phyloP scores from a whole-genome alignment of 1,284 basidiomycete species.

The Ceratobasidium papillatum region DNA sequence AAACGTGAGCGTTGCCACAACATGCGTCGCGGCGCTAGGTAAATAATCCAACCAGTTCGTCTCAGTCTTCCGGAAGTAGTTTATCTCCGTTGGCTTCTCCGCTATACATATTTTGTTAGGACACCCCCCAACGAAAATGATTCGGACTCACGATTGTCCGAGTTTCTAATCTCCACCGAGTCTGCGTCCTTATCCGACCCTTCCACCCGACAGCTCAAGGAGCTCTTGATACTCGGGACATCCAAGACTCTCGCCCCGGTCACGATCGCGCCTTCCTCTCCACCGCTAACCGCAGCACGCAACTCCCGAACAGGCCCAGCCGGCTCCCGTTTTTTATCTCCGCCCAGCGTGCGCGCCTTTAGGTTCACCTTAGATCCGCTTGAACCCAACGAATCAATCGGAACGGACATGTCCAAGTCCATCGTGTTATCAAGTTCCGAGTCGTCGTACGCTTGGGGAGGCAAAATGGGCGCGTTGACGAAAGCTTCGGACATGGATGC shows the following conservation, averaged over 20 bases:
- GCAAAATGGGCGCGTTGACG: slow-evolving; percentile 1
- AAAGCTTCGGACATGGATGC: slow-evolving; percentile 20
- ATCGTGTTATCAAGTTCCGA: slow-evolving; percentile 44
- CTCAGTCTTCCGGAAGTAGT: slow-evolving; percentile 69
- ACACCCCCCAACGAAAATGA: neutral
- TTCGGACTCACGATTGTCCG: slow-evolving; percentile 65
- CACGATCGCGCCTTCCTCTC: slow-evolving; percentile 45
- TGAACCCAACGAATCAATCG: slow-evolving; percentile 53
- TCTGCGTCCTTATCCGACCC: slow-evolving; percentile 63
- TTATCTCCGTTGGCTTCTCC: slow-evolving; percentile 72
- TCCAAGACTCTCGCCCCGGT: slow-evolving; percentile 50
- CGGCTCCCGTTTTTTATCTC: slow-evolving; percentile 65
- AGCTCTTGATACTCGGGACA: slow-evolving; percentile 65
- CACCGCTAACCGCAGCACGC: slow-evolving; percentile 45
- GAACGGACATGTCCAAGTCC: slow-evolving; percentile 62
- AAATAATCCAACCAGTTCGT: slow-evolving; percentile 89
- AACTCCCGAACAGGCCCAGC: slow-evolving; percentile 64
- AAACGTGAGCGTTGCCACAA: slow-evolving; percentile 72
- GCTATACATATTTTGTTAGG: slow-evolving; percentile 19
- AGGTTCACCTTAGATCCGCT: slow-evolving; percentile 47
- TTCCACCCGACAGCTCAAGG: slow-evolving; percentile 66
- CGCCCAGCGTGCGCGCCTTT: slow-evolving; percentile 73
- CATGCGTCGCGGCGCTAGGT: slow-evolving; percentile 69
- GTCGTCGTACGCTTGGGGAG: neutral
- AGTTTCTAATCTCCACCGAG: slow-evolving; percentile 81